Evolutionary conservation across 495 filamentous ascomycete genomes (phyloP).

Genomic region (Hypoxylon intermedium): DNA sequence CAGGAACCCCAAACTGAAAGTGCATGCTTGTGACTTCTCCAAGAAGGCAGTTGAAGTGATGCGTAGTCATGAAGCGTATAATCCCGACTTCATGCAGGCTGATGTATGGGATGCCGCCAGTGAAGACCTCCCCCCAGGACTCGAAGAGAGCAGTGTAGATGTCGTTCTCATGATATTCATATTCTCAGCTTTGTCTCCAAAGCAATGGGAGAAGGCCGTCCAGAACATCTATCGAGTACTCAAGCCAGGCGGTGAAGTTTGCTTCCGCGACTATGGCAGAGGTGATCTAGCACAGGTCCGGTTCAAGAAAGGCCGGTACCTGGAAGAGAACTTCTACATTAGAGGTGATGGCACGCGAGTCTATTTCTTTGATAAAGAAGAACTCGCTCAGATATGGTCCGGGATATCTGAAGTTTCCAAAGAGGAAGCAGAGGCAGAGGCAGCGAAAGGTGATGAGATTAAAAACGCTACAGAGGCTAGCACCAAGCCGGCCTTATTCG

Average conservation of each 20-base stretch:
- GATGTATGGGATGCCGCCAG: conserved; percentile 90
- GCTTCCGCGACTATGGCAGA: conserved; percentile 94
- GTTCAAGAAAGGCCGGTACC: conserved; percentile 90
- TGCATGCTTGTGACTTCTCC: conserved; percentile 94
- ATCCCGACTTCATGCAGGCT: conserved; percentile 72
- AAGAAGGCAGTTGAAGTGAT: conserved; percentile 90
- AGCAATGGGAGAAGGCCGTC: conserved; percentile 83
- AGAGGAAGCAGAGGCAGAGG: conserved; percentile 34
- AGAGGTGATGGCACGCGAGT: conserved; percentile 94
- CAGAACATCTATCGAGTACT: conserved; percentile 80
- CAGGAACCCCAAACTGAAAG: conserved; percentile 74
- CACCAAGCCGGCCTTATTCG: conserved; percentile 55
- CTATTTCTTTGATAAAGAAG: conserved; percentile 92
- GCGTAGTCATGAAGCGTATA: conserved; percentile 68
- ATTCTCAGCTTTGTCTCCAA: conserved; percentile 87
- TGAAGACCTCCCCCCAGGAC: conserved; percentile 72
- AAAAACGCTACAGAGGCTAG: conserved; percentile 29
- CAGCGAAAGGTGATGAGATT: conserved; percentile 24
- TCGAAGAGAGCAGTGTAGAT: conserved; percentile 80
- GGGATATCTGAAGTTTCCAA: conserved; percentile 35
- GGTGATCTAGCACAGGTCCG: conserved; percentile 95
- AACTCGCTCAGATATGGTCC: conserved; percentile 82
- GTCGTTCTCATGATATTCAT: conserved; percentile 94
- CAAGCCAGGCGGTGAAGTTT: conserved; percentile 86
- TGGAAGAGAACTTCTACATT: conserved; percentile 97